Conservation (phyloP, 441 rosid genomes). For the Populus tomentosa region DNA sequence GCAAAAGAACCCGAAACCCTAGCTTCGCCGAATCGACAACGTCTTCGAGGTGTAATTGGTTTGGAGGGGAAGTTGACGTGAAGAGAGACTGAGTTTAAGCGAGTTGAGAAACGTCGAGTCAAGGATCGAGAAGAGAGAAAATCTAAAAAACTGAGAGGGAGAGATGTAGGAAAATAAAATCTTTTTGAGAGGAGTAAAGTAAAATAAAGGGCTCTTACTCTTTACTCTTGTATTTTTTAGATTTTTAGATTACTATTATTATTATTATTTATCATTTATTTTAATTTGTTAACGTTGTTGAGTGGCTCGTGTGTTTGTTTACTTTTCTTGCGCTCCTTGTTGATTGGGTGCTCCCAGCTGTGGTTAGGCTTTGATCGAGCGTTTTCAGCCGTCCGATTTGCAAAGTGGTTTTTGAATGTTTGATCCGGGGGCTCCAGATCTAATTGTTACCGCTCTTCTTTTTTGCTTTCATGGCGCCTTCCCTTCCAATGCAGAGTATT, state of each 20-base stretch:
- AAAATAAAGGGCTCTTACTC: neutral
- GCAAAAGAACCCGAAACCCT: conserved; percentile 12
- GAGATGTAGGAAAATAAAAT: neutral
- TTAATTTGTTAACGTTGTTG: neutral
- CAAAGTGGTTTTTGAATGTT: neutral
- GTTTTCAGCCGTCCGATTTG: neutral
- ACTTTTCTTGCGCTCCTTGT: neutral
- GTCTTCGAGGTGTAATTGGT: neutral
- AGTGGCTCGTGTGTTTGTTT: neutral
- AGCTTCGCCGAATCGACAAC: neutral
- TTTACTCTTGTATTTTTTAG: neutral
- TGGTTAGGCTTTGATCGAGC: neutral
- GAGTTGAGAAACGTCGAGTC: neutral
- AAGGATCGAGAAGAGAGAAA: neutral
- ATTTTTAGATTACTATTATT: neutral
- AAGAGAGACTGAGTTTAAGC: neutral
- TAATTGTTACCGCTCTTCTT: neutral
- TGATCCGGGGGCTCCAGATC: neutral
- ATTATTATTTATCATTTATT: neutral
- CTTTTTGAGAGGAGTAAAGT: neutral
- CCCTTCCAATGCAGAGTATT: neutral
- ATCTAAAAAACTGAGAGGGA: neutral
- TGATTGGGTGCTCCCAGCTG: neutral
- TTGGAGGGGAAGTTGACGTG: neutral
- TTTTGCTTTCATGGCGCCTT: neutral